Conservation (phyloP, 345 rosid genomes). For the Leavenworthia alabamica region DNA sequence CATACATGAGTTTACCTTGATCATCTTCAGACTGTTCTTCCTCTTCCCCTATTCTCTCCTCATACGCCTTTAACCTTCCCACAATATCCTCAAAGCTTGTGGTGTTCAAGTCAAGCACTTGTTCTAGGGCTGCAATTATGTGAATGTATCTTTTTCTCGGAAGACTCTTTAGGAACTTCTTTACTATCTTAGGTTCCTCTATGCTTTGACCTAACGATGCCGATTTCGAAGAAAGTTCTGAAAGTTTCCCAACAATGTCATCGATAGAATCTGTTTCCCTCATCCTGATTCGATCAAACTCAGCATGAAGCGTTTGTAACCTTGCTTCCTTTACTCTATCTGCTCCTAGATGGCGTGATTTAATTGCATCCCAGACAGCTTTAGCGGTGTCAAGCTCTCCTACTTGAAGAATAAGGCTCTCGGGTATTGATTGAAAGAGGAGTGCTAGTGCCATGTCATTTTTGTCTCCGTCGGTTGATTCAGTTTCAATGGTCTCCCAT, state of each 20-base stretch:
- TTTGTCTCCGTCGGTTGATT: not conserved
- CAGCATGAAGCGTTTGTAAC: too few species aligned
- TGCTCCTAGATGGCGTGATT: too few species aligned
- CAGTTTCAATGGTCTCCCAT: not conserved
- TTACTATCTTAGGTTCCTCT: not conserved
- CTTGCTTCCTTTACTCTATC: too few species aligned
- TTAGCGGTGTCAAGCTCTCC: too few species aligned
- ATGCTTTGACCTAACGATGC: not conserved
- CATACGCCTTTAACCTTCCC: not conserved
- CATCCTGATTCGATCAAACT: too few species aligned
- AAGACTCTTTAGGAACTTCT: not conserved
- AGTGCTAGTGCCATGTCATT: too few species aligned
- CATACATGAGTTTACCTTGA: not conserved
- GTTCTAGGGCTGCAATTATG: not conserved
- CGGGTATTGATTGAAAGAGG: too few species aligned
- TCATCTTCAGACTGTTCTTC: not conserved
- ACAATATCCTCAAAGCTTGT: not conserved
- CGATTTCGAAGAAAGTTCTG: not conserved
- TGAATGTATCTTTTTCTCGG: not conserved
- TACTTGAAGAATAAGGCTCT: too few species aligned
- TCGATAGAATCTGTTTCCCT: not conserved
- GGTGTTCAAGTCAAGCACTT: not conserved
- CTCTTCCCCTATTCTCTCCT: fast-evolving
- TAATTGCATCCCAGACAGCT: too few species aligned
- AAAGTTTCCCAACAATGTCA: not conserved